Base-by-base conservation (phyloP, 371 early-diverging fungal genomes). In the Mucor saturninus region DNA sequence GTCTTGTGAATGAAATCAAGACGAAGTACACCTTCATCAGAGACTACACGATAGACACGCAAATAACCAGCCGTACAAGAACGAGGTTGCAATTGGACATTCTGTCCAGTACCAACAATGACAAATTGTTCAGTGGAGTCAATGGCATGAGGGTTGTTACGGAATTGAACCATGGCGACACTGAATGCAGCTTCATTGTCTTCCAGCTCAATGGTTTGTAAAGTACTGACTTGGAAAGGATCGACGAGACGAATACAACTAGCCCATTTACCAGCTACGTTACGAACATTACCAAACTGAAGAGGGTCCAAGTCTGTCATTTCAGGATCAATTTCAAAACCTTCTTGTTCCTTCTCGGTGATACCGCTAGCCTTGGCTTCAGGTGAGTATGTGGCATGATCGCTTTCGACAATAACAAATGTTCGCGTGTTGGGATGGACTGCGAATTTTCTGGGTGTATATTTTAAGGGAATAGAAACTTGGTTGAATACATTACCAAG, bases 131-230 rank as follows among this genome's bases (percentile, higher is more conserved):
- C 81, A 13, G 55, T 53, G 4, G 75, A n/a, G 32, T 73, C 75
- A 8, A 67, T 59, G 2, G 79, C 68, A 40, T 78, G 76, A 52
- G 83, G 71, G 21, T 90, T 89, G 32, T 74, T 76, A 1, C 84
- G 80, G 84, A 98, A 97, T 37, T 81, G 77, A 8, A 91, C 84
- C 14, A 85, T 76, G 0, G 91, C 86, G 7, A 94, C 73, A 72
- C 91, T 91, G 54, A 98, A 89, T 0, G 95, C 97, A 0, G 95
- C 94, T 68, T 95, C 95, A 63, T 94, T 93, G 38, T 90, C 88
- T 46, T 91, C 91, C 53, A 98, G 71, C 63, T 95, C 94, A 45
- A 91, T 68, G 4, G 81, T 46, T 49, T 85, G 84, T 9, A 87
- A 63, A 1, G 94, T 90, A 54, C 89, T 91, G 14, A 92, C 91